A percentile compares a stretch with the other conserved stretches of the same genome.
phyloP scores from a whole-genome alignment of 2,329 filamentous ascomycete genomes.

The Aureobasidium sp. region DNA sequence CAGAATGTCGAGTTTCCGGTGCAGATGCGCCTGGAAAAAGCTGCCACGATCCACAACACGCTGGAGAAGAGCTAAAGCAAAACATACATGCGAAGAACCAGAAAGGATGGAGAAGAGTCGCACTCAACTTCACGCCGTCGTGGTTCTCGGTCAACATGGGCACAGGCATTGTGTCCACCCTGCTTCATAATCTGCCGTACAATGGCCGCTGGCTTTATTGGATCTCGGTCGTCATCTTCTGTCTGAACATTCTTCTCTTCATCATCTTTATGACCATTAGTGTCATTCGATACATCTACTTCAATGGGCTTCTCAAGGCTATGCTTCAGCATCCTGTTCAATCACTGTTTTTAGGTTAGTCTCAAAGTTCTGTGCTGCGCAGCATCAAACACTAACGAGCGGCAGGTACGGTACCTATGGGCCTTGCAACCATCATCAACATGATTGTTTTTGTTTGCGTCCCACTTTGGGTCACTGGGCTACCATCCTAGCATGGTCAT shows the following conservation, averaged over 20 bases:
- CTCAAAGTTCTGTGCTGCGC: background rate
- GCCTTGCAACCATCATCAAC: conserved; percentile 26
- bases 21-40: conserved; percentile 1
- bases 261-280: conserved; percentile 48
- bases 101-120: conserved; percentile 8
- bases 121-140: conserved; percentile 7
- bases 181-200: conserved; percentile 57
- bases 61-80: conserved; percentile 4
- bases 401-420: conserved; percentile 26
- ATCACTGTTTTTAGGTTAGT: conserved; percentile 55
- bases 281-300: conserved; percentile 55
- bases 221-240: conserved; percentile 55
- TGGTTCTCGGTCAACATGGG: conserved; percentile 45
- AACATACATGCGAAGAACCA: conserved; percentile 4
- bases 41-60: conserved; percentile 6
- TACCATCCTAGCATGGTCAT: conserved; percentile 20
- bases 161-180: conserved; percentile 58
- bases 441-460: conserved; percentile 26
- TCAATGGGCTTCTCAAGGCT: conserved; percentile 57
- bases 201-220: conserved; percentile 51
- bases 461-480: conserved; percentile 22
- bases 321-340: conserved; percentile 63
- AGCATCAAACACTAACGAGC: conserved; percentile 3
- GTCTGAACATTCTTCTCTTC: conserved; percentile 54
- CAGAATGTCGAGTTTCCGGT: conserved; percentile 4